Base-by-base conservation (phyloP, 495 filamentous ascomycete species). In the Penicillium desertorum region DNA sequence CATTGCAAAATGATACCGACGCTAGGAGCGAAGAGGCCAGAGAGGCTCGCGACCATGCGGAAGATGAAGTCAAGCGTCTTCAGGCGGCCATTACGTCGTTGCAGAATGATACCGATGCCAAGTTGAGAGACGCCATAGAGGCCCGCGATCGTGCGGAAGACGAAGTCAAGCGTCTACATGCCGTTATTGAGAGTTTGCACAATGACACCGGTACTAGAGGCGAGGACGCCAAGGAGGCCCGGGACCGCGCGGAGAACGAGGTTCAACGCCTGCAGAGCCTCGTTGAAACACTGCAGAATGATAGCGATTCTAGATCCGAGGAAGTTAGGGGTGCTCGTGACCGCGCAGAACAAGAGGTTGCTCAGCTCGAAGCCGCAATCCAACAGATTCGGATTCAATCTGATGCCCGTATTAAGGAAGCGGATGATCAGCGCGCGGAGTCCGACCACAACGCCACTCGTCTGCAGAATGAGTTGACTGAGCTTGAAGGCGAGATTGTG, bases 401-500 rank as follows among this genome's bases (percentile, higher is more conserved):
- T 14, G 72, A 75, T 54, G 43, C 61, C 23, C 72, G 70, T 16
- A 45, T 73, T 1, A 60, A 71, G 47, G 72, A 71, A 43, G 68
- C 62, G 4, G 50, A 44, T 20, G 50, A 56, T 16, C 53, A 58
- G 67, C 69, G 71, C 45, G 64, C 60, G 3, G 60, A 66, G 20
- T 72, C 75, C 14, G 74, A 79, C 71, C 59, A 75, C 75, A 70
- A 81, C 69, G 62, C 71, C 51, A 59, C 80, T 70, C 77, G 86
- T 84, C 57, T 76, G 41, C 76, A 76, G 48, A 73, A 78, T 11
- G 91, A 96, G 64, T 78, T 94, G 68, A 81, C 87, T 12, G 77
- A 82, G 29, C 78, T 95, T 50, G 92, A 95, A 66, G 81, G 84
- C 61, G 90, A 94, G 71, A 80, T 96, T 56, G 88, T 92, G 45